phyloP scores from a whole-genome alignment of 805 yeast genomes.

The Candida awuae region DNA sequence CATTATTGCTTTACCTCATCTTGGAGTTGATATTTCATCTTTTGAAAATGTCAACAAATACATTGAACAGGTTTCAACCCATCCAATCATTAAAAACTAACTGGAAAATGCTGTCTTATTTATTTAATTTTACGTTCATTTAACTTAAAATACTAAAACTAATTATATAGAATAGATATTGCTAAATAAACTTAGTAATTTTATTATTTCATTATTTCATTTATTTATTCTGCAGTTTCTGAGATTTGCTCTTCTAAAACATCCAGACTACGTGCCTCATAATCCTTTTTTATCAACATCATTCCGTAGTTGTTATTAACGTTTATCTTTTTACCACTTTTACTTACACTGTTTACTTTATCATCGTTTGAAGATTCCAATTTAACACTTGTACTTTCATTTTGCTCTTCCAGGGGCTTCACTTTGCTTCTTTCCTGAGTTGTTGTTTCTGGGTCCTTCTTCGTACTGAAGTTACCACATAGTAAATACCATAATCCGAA shows the following conservation, averaged over 20 bases:
- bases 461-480: slow-evolving; percentile 7
- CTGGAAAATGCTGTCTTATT: no score
- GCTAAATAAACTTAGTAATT: not conserved
- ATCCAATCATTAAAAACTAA: no score
- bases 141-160: no score
- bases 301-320: slow-evolving; percentile 12
- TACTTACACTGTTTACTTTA: not conserved
- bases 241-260: slow-evolving; percentile 7
- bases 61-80: not conserved
- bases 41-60: not conserved
- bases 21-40: not conserved
- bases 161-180: not conserved
- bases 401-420: no score
- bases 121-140: no score
- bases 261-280: slow-evolving; percentile 1
- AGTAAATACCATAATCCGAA: slow-evolving; percentile 11
- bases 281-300: slow-evolving; percentile 4
- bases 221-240: slow-evolving; percentile 7
- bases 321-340: slow-evolving; percentile 2
- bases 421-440: not conserved
- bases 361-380: no score
- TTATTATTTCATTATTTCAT: not conserved
- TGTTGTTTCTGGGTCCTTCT: not conserved
- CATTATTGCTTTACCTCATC: not conserved
- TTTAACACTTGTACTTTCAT: not conserved